Conservation (phyloP, 768 basidiomycete genomes). For the Lactarius pseudohatsudake region DNA sequence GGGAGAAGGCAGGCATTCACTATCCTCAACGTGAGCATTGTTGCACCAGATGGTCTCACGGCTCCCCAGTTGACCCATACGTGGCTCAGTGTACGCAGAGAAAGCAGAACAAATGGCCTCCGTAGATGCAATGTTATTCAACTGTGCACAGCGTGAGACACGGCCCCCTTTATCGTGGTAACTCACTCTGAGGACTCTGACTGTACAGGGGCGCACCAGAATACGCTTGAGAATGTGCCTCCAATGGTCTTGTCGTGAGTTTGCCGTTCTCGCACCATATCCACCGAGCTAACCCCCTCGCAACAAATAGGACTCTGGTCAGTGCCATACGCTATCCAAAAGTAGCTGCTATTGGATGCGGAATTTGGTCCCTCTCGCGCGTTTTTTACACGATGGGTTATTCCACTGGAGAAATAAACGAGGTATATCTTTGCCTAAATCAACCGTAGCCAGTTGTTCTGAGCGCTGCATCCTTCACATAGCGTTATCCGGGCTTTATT, state of each 20-base stretch:
- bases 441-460: background rate
- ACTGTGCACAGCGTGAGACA: constrained; percentile 66
- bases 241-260: constrained; percentile 31
- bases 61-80: background rate
- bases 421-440: constrained; percentile 34
- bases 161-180: background rate
- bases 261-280: background rate
- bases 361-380: constrained; percentile 42
- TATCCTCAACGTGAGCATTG: constrained; percentile 63
- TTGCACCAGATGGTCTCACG: background rate
- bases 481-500: too few relatives aligned
- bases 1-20: constrained; percentile 53
- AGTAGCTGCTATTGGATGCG: constrained; percentile 44
- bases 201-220: constrained; percentile 64
- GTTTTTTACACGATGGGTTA: constrained; percentile 51
- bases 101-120: constrained; percentile 54
- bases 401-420: constrained; percentile 42
- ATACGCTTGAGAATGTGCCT: constrained; percentile 45
- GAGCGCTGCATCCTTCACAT: background rate
- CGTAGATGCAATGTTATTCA: constrained; percentile 56
- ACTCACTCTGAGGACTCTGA: background rate
- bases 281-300: background rate
- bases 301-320: constrained; percentile 40
- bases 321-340: constrained; percentile 43
- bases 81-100: constrained; percentile 62